Base-by-base conservation (phyloP, 2,329 filamentous ascomycete species). In the Aspergillus novofumigatus region DNA sequence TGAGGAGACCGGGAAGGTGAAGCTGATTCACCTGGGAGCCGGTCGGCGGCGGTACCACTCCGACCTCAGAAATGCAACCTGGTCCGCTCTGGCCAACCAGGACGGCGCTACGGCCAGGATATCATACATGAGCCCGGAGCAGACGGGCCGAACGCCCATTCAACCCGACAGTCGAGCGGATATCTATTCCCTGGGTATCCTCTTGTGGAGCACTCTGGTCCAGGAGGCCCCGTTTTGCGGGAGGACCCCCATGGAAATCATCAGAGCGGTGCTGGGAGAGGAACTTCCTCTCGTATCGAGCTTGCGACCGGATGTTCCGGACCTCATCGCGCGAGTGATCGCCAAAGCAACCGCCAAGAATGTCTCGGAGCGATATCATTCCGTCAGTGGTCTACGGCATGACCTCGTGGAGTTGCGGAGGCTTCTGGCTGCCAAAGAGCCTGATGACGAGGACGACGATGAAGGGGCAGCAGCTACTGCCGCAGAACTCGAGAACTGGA, bases 91-190 rank as follows among this genome's bases (percentile, higher is more conserved):
- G 8, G 93, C 90, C 11, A 87, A 89, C 57, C 90, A 97, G 71
- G 76, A 92, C 7, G 92, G 92, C 2, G 90, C 91, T 44, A 92
- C 91, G 75, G 88, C 92, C 69, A 96, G 96, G 74, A 80, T 97
- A 20, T 85, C 92, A 52, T 97, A 91, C 69, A 95, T 97, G 69
- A 93, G 92, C 50, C 92, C 93, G 0, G 93, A 97, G 70, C 93
- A 97, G 77, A 97, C 93, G 1, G 93, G 93, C 11, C 87, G 93
- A 21, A 89, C 97, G 83, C 90, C 92, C 2, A 91, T 90, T 3
- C 92, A 96, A 72, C 93, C 93, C 1, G 93, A 97, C 74, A 90
- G 85, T 47, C 85, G 93, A 45, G 97, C 93, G 14, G 93, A 97
- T 72, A 95, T 97, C 32, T 97, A 97, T 76, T 92, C 91, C 0